Evolutionary conservation across 192 early-diverging fungal genomes (phyloP).

Genomic region (Coemansia biformis): DNA sequence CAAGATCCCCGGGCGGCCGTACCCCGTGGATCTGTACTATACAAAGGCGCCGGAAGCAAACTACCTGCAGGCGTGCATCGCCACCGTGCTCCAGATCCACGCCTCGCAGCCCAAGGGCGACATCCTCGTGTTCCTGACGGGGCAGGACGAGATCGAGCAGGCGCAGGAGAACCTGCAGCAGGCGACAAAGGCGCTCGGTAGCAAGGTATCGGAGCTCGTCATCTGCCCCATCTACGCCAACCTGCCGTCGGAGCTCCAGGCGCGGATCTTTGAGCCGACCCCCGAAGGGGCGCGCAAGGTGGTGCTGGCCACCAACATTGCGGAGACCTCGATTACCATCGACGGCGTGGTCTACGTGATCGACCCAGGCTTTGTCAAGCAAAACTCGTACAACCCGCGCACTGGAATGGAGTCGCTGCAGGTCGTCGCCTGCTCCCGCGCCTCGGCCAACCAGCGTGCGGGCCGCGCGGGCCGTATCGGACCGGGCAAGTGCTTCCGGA

Average conservation of each 20-base stretch:
- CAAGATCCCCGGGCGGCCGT: slow-evolving; percentile 90
- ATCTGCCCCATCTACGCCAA: slow-evolving; percentile 96
- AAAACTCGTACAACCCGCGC: slow-evolving; percentile 90
- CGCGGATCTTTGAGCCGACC: slow-evolving; percentile 94
- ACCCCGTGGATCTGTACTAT: slow-evolving; percentile 90
- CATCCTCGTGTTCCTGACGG: slow-evolving; percentile 92
- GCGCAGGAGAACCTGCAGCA: slow-evolving; percentile 76
- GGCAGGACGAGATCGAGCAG: slow-evolving; percentile 97
- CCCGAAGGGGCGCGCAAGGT: slow-evolving; percentile 91
- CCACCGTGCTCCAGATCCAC: slow-evolving; percentile 91
- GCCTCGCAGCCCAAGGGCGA: slow-evolving; percentile 84
- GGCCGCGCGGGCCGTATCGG: slow-evolving; percentile 95
- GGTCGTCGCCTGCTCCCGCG: slow-evolving; percentile 91
- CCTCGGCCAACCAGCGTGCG: slow-evolving; percentile 88
- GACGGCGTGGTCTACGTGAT: slow-evolving; percentile 97
- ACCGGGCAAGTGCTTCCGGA: slow-evolving; percentile 94
- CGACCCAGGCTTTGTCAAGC: slow-evolving; percentile 97
- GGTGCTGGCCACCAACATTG: slow-evolving; percentile 98
- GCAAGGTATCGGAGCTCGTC: slow-evolving; percentile 82
- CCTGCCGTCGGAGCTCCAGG: slow-evolving; percentile 92
- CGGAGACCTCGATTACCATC: slow-evolving; percentile 96
- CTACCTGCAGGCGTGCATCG: slow-evolving; percentile 89
- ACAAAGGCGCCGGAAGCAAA: slow-evolving; percentile 97
- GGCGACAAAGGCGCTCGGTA: slow-evolving; percentile 75
- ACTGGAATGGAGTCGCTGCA: slow-evolving; percentile 95